Evolutionary conservation across 306 rosid genomes (phyloP).

Genomic region (Inga oerstediana): DNA sequence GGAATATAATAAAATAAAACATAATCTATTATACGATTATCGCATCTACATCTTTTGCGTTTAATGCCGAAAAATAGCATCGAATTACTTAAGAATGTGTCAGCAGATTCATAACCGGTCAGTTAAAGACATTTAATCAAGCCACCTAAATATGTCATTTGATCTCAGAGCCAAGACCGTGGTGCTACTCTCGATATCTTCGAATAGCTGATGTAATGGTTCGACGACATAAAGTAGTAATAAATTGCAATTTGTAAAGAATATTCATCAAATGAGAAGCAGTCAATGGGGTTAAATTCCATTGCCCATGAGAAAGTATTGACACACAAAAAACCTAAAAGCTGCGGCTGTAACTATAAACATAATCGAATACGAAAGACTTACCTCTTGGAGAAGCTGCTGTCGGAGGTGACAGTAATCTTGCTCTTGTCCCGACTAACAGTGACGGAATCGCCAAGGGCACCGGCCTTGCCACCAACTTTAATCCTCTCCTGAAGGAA

Average conservation of each 20-base stretch:
- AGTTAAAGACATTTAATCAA: neutral
- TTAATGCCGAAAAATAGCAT: neutral
- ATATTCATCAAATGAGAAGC: neutral
- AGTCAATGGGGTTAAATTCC: neutral
- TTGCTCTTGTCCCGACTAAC: slow-evolving; percentile 69
- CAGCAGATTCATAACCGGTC: neutral
- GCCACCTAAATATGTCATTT: neutral
- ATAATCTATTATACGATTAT: neutral
- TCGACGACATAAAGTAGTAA: neutral
- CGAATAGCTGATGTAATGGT: neutral
- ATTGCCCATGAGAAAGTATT: neutral
- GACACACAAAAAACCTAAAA: neutral
- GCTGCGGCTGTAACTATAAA: neutral
- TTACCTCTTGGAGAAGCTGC: slow-evolving; percentile 72
- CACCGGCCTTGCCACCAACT: slow-evolving; percentile 82
- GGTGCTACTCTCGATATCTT: neutral
- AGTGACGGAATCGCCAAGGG: slow-evolving; percentile 64
- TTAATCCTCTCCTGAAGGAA: slow-evolving; percentile 77
- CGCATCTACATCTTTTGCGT: neutral
- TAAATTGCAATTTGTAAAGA: neutral
- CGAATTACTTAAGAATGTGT: neutral
- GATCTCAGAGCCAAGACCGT: neutral
- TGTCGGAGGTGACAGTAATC: slow-evolving; percentile 69
- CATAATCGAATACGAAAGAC: neutral
- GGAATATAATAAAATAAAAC: neutral